Conservation (phyloP, 441 rosid genomes). For the Mallotus japonicus region DNA sequence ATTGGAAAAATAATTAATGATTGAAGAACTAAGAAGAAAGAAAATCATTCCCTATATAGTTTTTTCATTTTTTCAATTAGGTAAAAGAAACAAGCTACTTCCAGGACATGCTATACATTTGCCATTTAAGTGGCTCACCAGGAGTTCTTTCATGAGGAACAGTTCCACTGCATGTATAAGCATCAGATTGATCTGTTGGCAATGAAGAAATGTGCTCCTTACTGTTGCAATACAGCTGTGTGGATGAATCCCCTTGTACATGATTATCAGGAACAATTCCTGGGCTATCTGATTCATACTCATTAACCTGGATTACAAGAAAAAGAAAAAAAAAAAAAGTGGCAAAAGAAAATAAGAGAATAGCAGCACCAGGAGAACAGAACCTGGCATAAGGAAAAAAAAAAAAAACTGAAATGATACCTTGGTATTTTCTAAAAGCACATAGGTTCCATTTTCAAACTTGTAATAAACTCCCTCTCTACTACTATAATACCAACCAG, state of each 20-base stretch:
- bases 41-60: background rate
- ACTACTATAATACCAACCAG: constrained; percentile 88
- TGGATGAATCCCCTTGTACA: constrained; percentile 31
- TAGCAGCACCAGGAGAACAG: background rate
- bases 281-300: constrained; percentile 23
- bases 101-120: no score
- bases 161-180: constrained; percentile 12
- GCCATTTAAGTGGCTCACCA: constrained; percentile 31
- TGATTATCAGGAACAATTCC: constrained; percentile 28
- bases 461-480: constrained; percentile 76
- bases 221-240: constrained; percentile 12
- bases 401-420: constrained; percentile 26
- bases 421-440: constrained; percentile 45
- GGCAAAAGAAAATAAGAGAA: background rate
- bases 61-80: constrained; percentile 12
- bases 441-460: constrained; percentile 72
- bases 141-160: constrained; percentile 26
- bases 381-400: background rate
- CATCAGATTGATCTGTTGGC: constrained; percentile 28
- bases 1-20: constrained; percentile 16
- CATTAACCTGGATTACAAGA: constrained; percentile 30
- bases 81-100: background rate
- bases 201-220: constrained; percentile 19
- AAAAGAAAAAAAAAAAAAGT: background rate
- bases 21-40: constrained; percentile 13